These are phyloP conservation scores for Trichosporon asahii DNA, from an alignment of 1,284 basidiomycete species.

Conservation along the genomic window DNA sequence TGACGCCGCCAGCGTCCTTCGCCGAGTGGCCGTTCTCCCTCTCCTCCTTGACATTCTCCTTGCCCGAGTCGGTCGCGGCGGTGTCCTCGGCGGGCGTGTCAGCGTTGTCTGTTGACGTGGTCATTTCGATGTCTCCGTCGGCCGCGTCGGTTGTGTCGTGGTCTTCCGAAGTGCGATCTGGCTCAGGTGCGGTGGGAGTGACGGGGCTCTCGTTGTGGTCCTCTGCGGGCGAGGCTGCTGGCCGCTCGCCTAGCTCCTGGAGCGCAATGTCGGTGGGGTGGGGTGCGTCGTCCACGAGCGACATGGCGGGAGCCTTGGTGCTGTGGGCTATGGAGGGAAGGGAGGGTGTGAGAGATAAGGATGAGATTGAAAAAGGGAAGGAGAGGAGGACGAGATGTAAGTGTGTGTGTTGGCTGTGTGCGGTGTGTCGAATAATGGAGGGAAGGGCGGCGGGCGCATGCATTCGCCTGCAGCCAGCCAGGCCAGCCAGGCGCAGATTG, in stretches of 20 bases:
- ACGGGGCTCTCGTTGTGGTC: neutral
- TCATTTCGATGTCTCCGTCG: constrained; percentile 8
- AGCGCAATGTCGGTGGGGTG: constrained; percentile 1
- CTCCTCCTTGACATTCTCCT: constrained; percentile 20
- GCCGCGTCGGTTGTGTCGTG: neutral
- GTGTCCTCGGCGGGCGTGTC: neutral
- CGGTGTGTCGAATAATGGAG: constrained; percentile 3
- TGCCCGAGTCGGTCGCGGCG: constrained; percentile 13
- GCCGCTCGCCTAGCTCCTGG: constrained; percentile 1
- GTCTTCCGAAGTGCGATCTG: constrained; percentile 5
- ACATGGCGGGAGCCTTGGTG: constrained; percentile 8
- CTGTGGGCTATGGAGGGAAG: neutral
- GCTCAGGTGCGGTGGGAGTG: neutral
- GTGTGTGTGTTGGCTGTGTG: neutral
- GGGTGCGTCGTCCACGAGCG: constrained; percentile 10
- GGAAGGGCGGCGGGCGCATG: neutral
- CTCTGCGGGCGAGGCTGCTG: neutral
- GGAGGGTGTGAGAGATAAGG: neutral
- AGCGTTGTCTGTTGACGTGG: neutral
- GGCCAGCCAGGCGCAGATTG: neutral
- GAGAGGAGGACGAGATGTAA: neutral
- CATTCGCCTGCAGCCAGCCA: neutral
- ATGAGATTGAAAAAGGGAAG: neutral
- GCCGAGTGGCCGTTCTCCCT: constrained; percentile 13
- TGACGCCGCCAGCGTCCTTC: constrained; percentile 34